Evolutionary conservation across 805 yeast species (phyloP), one percentile per base, ranked within the genome.

Genomic region (Lachancea kluyveri): DNA sequence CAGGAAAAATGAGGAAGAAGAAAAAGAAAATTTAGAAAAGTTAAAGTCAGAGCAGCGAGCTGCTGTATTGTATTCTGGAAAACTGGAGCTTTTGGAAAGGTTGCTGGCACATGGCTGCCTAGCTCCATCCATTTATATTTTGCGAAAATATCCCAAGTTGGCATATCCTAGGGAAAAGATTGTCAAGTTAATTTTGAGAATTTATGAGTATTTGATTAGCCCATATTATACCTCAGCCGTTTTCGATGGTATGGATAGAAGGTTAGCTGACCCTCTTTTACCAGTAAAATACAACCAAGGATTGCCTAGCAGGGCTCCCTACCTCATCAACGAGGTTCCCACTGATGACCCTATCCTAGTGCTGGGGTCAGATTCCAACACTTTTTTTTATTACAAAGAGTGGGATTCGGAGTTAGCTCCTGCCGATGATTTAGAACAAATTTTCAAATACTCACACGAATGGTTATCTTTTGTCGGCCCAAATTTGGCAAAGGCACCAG

Each of bases 131-230:
- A 35, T 82, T 7, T 73, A 57, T 44, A 61, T 84, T 4, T 58
- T 86, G 4, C 60, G 74, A 2, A 67, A 67, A 39, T 74, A 72
- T 43, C 94, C 94, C 6, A 72, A 63, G 31, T 53, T 85, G 15
- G 72, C 79, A 0, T 54, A 67, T 23, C 60, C 77, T 1, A 78
- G 74, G 36, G 65, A 67, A 1, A 72, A 67, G 6, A 49, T 77
- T 4, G 57, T 73, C 0, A 56, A 49, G 7, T 54, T 73, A 19
- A 54, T 82, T 20, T 64, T 70, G 38, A 52, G 79, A 29, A 35
- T 79, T 6, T 62, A 77, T 36, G 67, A 68, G 6, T 52, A 56
- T 3, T 58, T 71, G 35, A 57, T 85, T 3, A 50, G 56, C 0
- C 79, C 84, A 1, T 61, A 78, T 5, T 48, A 46, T 19, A 21